These are phyloP conservation scores for Cordia subcordata DNA, from an alignment of 257 asterid genomes.

Conservation along the genomic window DNA sequence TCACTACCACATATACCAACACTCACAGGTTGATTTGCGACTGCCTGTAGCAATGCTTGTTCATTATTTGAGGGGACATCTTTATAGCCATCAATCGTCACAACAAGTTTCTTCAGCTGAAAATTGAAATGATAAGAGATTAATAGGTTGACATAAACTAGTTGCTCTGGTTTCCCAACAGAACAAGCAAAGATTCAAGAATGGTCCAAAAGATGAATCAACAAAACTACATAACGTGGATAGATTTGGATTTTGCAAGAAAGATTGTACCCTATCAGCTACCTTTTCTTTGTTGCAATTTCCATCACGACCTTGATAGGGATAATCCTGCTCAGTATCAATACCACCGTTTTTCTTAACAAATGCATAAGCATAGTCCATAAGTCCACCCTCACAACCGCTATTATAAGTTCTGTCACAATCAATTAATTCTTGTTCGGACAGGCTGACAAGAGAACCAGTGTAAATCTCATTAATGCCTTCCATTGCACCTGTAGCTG, in stretches of 20 bases:
- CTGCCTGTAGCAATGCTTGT: conserved; percentile 66
- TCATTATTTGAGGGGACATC: conserved; percentile 60
- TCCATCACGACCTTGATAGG: conserved; percentile 53
- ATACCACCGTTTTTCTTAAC: conserved; percentile 69
- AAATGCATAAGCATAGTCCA: conserved; percentile 79
- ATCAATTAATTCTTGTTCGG: conserved; percentile 91
- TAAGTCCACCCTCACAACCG: conserved; percentile 93
- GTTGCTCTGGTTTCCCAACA: neutral
- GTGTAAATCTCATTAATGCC: conserved; percentile 79
- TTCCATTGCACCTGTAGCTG: conserved; percentile 94
- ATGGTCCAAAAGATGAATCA: neutral
- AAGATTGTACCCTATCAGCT: neutral
- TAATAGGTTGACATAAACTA: neutral
- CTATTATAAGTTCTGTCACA: conserved; percentile 74
- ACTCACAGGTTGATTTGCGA: conserved; percentile 82
- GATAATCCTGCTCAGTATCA: conserved; percentile 82
- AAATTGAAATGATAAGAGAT: conserved; percentile 6
- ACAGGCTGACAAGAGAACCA: conserved; percentile 79
- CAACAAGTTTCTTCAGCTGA: conserved; percentile 68
- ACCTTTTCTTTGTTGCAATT: conserved; percentile 68
- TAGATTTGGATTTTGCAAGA: neutral
- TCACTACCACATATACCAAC: conserved; percentile 94
- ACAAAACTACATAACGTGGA: neutral
- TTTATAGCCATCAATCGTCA: conserved; percentile 74
- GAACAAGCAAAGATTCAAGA: neutral